phyloP scores from a whole-genome alignment of 768 basidiomycete genomes.

The Boletus sp. region DNA sequence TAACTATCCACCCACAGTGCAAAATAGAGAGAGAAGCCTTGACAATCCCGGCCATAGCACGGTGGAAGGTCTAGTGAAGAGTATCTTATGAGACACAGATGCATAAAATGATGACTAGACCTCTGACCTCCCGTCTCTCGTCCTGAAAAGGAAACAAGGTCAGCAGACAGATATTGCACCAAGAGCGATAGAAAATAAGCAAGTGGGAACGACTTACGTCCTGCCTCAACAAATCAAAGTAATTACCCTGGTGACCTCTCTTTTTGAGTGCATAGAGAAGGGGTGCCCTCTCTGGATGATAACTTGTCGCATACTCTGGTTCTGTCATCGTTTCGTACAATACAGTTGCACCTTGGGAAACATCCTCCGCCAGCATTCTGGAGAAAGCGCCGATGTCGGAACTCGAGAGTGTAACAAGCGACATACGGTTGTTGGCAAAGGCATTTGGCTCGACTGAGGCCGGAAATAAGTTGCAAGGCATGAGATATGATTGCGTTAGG shows the following conservation, averaged over 20 bases:
- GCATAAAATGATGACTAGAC: background rate
- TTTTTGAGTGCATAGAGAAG: constrained; percentile 19
- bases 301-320: no score
- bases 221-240: constrained; percentile 9
- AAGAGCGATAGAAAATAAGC: background rate
- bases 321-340: no score
- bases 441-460: constrained; percentile 23
- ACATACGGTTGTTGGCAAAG: constrained; percentile 36
- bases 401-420: constrained; percentile 17
- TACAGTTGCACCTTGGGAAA: no score
- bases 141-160: constrained; percentile 3
- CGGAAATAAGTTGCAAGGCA: background rate
- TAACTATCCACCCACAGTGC: constrained; percentile 14
- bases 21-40: constrained; percentile 25
- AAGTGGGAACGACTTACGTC: constrained; percentile 14
- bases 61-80: constrained; percentile 18
- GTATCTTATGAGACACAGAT: background rate
- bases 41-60: constrained; percentile 23
- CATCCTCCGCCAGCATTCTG: no score
- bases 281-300: constrained; percentile 9
- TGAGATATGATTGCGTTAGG: background rate
- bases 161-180: background rate
- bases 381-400: no score
- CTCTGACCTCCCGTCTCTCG: constrained; percentile 15
- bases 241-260: constrained; percentile 11